Evolutionary conservation across 108 stramenopile species (phyloP).

Genomic region (Pseudonitzschia multistriata): DNA sequence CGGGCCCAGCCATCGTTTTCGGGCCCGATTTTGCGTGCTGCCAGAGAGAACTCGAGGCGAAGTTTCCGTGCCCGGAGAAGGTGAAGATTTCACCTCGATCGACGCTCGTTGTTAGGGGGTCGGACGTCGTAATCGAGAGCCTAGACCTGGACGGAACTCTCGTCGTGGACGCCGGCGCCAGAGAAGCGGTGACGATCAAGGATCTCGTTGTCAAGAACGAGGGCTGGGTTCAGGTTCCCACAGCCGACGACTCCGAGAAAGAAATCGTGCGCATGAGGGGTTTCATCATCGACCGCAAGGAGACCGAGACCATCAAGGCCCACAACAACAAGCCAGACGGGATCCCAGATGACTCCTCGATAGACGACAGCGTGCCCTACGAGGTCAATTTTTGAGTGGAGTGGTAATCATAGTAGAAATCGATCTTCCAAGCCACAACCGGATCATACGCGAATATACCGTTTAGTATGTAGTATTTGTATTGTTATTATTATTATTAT

Average conservation of each 20-base stretch:
- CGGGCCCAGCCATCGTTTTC: constrained; percentile 79
- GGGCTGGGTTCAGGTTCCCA: constrained; percentile 61
- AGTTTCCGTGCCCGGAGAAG: constrained; percentile 66
- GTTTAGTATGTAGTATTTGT: no score
- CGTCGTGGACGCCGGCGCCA: constrained; percentile 65
- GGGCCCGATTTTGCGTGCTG: constrained; percentile 71
- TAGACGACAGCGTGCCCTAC: no score
- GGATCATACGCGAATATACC: no score
- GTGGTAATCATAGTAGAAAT: no score
- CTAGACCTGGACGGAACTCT: constrained; percentile 81
- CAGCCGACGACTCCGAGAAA: constrained; percentile 9
- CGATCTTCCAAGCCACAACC: no score
- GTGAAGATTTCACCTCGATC: constrained; percentile 79
- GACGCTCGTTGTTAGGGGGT: constrained; percentile 78
- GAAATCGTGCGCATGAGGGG: constrained; percentile 82
- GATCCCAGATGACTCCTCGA: no score
- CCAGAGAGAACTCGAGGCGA: constrained; percentile 57
- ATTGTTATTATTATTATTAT: no score
- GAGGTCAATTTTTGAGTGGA: no score
- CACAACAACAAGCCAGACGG: no score
- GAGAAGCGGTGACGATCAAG: constrained; percentile 52
- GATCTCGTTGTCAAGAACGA: constrained; percentile 68
- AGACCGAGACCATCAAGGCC: no score
- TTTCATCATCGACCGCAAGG: constrained; percentile 46
- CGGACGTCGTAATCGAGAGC: constrained; percentile 71